These are phyloP conservation scores for Curvularia sp. DNA, from an alignment of 2,329 filamentous ascomycete genomes.

Conservation along the genomic window DNA sequence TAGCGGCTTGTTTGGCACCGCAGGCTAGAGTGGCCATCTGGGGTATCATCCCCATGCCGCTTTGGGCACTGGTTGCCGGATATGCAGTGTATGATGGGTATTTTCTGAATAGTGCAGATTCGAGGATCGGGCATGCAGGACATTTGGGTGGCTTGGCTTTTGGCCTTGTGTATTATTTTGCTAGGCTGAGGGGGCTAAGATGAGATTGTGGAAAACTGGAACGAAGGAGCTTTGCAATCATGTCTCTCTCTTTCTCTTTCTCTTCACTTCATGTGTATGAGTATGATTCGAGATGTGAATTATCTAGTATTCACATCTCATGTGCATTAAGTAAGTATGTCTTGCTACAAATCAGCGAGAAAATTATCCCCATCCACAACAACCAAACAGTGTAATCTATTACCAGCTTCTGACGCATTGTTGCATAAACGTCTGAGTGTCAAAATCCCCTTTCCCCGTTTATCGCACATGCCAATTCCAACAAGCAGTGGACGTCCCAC, in stretches of 20 bases:
- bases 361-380: background rate
- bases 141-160: conserved; percentile 56
- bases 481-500: background rate
- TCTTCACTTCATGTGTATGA: background rate
- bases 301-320: background rate
- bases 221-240: background rate
- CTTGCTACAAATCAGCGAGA: background rate
- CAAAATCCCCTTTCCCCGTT: background rate
- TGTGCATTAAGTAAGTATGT: background rate
- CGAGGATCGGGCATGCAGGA: conserved; percentile 51
- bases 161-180: conserved; percentile 46
- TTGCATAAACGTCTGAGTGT: background rate
- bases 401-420: conserved; percentile 2
- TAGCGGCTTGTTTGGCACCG: conserved; percentile 52
- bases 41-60: conserved; percentile 51
- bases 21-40: conserved; percentile 43
- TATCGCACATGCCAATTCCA: background rate
- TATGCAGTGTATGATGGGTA: conserved; percentile 53
- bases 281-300: background rate
- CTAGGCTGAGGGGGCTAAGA: conserved; percentile 27
- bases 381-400: conserved; percentile 8
- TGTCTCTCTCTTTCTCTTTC: background rate
- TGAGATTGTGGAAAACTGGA: conserved; percentile 16
- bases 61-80: conserved; percentile 48
- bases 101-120: conserved; percentile 42